phyloP scores from a whole-genome alignment of 345 rosid genomes.

The Draba incana region DNA sequence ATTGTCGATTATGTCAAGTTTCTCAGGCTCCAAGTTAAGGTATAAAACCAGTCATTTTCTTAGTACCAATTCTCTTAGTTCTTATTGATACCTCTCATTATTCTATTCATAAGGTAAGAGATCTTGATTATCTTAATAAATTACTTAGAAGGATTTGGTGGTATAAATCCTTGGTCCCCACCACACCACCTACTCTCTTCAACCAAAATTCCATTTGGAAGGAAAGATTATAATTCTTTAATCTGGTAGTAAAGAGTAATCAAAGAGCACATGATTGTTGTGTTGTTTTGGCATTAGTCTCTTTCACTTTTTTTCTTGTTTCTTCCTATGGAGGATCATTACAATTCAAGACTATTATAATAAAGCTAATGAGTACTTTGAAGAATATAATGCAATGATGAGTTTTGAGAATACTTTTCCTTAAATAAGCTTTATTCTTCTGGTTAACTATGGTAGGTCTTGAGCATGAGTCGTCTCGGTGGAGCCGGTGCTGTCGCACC shows the following conservation, averaged over 20 bases:
- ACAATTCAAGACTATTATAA: constrained; percentile 19
- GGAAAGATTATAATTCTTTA: constrained; percentile 30
- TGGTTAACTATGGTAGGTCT: constrained; percentile 60
- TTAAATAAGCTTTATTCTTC: constrained; percentile 9
- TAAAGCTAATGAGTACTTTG: constrained; percentile 25
- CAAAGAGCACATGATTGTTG: constrained; percentile 35
- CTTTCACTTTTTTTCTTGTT: constrained; percentile 32
- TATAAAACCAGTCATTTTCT: constrained; percentile 34
- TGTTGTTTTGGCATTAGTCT: constrained; percentile 23
- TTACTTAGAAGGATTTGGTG: constrained; percentile 23
- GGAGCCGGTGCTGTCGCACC: constrained; percentile 99
- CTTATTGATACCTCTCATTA: constrained; percentile 6
- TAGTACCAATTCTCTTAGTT: not conserved
- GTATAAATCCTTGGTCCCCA: constrained; percentile 42
- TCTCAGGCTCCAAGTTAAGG: constrained; percentile 99
- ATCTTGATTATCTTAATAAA: constrained; percentile 13
- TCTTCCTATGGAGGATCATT: constrained; percentile 17
- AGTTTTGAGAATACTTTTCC: constrained; percentile 8
- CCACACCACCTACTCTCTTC: constrained; percentile 31
- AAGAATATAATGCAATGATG: constrained; percentile 32
- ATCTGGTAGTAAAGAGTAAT: constrained; percentile 22
- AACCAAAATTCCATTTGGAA: constrained; percentile 19
- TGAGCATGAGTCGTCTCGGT: constrained; percentile 98
- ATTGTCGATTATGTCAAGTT: constrained; percentile 99
- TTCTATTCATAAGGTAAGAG: constrained; percentile 7